These are phyloP conservation scores for Hypocreales sp. DNA, from an alignment of 2,329 filamentous ascomycete species.

Conservation along the genomic window DNA sequence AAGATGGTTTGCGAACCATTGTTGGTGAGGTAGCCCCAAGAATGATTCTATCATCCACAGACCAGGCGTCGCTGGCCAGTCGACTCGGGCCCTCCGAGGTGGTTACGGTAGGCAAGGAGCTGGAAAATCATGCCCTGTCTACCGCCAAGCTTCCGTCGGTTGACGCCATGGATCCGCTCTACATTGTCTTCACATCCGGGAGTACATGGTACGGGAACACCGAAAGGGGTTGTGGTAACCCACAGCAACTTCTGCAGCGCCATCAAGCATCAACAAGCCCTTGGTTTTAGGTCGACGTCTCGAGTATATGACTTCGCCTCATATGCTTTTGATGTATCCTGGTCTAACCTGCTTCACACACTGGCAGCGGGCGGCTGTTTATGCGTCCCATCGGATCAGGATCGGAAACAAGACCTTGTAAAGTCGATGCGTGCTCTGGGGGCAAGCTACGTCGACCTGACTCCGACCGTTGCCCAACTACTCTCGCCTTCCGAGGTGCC, in stretches of 20 bases:
- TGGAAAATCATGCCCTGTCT: too few relatives aligned
- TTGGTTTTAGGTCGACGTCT: conserved; percentile 1
- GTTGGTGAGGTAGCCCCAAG: conserved; percentile 4
- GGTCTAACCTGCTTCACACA: conserved; percentile 20
- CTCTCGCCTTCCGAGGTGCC: conserved; percentile 22
- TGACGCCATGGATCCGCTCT: conserved; percentile 2
- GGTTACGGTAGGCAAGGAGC: too few relatives aligned
- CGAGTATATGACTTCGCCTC: conserved; percentile 13
- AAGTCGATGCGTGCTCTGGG: conserved; percentile 7
- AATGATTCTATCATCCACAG: too few relatives aligned
- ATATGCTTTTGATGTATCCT: conserved; percentile 33
- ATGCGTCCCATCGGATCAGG: conserved; percentile 34
- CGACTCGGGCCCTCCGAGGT: too few relatives aligned
- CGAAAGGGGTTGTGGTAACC: conserved; percentile 1
- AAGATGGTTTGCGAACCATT: conserved; percentile 6
- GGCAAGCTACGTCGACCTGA: conserved; percentile 26
- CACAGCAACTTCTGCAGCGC: conserved; percentile 2
- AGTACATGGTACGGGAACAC: too few relatives aligned
- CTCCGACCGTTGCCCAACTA: conserved; percentile 27
- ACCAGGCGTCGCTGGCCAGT: too few relatives aligned
- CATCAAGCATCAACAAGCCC: conserved; percentile 1
- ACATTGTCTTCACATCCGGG: conserved; percentile 35
- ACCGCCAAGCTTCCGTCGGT: conserved; percentile 6
- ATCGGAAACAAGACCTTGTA: conserved; percentile 29
- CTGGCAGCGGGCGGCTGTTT: conserved; percentile 29